A percentile compares a stretch with the other conserved stretches of the same genome.
Evolutionary conservation across 2,329 filamentous ascomycete genomes (phyloP).

Genomic region (Allantophomopsis cytisporea): DNA sequence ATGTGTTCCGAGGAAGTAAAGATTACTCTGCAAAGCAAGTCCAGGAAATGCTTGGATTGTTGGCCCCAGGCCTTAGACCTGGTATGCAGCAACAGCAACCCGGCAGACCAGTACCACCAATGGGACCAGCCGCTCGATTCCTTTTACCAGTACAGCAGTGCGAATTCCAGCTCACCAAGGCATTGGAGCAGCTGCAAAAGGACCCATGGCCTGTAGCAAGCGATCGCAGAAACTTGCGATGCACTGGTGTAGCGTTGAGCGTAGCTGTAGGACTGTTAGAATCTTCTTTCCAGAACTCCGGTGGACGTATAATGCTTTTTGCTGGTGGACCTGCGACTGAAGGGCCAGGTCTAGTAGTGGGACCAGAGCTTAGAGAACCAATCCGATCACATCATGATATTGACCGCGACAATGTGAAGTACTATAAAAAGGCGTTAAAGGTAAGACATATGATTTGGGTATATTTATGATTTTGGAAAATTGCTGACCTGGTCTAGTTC

Average conservation of each 20-base stretch:
- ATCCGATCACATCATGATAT: conserved; percentile 98
- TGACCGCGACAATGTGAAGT: conserved; percentile 97
- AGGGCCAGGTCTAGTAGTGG: conserved; percentile 92
- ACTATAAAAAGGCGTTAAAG: conserved; percentile 98
- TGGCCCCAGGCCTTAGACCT: conserved; percentile 59
- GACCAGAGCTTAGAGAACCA: conserved; percentile 86
- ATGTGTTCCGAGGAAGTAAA: conserved; percentile 95
- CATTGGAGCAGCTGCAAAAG: conserved; percentile 86
- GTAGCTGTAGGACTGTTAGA: conserved; percentile 89
- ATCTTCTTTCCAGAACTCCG: conserved; percentile 89
- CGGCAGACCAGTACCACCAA: conserved; percentile 58
- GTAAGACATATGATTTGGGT: conserved; percentile 27
- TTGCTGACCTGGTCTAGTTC: conserved; percentile 42
- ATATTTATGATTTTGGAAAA: too few species aligned
- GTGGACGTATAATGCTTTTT: conserved; percentile 94
- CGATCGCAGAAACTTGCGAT: conserved; percentile 79
- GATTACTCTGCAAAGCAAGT: conserved; percentile 97
- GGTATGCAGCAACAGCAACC: conserved; percentile 55
- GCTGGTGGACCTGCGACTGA: conserved; percentile 90
- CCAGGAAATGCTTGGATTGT: conserved; percentile 94
- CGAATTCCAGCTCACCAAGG: conserved; percentile 94
- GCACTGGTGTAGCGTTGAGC: conserved; percentile 91
- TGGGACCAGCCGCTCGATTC: conserved; percentile 79
- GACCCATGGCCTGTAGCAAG: conserved; percentile 96
- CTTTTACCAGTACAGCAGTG: conserved; percentile 88